A percentile compares a stretch with the other conserved stretches of the same genome.
These are phyloP conservation scores for Posidonia oceanica DNA, from an alignment of 116 monocot genomes.

Conservation along the genomic window DNA sequence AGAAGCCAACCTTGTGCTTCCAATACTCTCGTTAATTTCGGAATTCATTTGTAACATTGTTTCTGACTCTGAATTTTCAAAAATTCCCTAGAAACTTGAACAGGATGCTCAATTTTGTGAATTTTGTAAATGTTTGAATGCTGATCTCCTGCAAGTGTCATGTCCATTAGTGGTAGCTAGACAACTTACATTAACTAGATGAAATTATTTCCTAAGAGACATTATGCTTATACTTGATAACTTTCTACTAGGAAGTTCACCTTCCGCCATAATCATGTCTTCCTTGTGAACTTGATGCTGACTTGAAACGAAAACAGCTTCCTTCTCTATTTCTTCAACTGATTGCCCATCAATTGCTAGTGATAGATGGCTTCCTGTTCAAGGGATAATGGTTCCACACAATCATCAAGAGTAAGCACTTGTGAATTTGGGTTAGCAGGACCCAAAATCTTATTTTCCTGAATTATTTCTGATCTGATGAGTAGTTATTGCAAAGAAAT, in stretches of 20 bases:
- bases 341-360: background rate
- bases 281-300: background rate
- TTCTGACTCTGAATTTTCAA: no score
- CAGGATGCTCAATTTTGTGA: background rate
- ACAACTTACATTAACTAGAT: background rate
- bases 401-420: slow-evolving; percentile 43
- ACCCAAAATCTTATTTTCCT: slow-evolving; percentile 73
- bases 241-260: background rate
- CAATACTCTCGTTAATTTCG: background rate
- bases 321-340: background rate
- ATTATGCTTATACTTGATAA: background rate
- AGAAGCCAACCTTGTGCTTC: background rate
- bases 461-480: slow-evolving; percentile 91
- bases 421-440: slow-evolving; percentile 49
- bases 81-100: background rate
- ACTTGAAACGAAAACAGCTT: background rate
- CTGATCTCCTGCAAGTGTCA: background rate
- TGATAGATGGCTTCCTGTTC: background rate
- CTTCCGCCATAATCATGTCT: background rate
- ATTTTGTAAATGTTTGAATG: background rate
- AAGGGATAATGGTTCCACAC: slow-evolving; percentile 1
- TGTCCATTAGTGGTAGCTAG: no score
- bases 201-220: background rate
- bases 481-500: no score
- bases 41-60: background rate